Evolutionary conservation across 2,329 filamentous ascomycete genomes (phyloP).

Genomic region (Aspergillus texensis): DNA sequence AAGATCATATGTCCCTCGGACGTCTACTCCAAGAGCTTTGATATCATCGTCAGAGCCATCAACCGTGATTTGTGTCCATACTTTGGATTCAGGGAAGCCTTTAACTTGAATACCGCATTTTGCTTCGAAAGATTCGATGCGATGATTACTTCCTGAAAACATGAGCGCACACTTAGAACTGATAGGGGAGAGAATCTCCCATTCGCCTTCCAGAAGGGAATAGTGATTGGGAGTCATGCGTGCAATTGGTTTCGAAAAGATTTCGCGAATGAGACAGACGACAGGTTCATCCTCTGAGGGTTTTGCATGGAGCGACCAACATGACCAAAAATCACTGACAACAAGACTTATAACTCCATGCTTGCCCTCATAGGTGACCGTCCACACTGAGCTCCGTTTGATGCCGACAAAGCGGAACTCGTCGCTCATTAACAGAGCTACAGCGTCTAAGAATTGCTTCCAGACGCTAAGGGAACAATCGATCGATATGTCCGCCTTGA

Average conservation of each 20-base stretch:
- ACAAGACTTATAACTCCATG: slow-evolving; percentile 29
- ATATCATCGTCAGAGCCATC: slow-evolving; percentile 31
- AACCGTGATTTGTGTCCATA: slow-evolving; percentile 51
- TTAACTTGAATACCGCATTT: slow-evolving; percentile 43
- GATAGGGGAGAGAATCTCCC: slow-evolving; percentile 49
- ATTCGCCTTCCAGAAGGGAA: slow-evolving; percentile 43
- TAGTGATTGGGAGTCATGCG: slow-evolving; percentile 42
- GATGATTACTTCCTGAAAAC: slow-evolving; percentile 38
- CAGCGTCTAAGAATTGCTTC: slow-evolving; percentile 35
- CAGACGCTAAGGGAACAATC: slow-evolving; percentile 28
- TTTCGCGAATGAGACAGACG: slow-evolving; percentile 44
- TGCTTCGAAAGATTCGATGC: slow-evolving; percentile 42
- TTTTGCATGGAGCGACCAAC: slow-evolving; percentile 55
- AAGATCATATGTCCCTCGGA: slow-evolving; percentile 56
- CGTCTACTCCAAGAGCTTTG: slow-evolving; percentile 35
- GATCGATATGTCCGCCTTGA: slow-evolving; percentile 15
- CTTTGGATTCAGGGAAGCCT: slow-evolving; percentile 42
- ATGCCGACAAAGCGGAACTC: slow-evolving; percentile 34
- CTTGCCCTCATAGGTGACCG: slow-evolving; percentile 31
- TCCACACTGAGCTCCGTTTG: slow-evolving; percentile 36
- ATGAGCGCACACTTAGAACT: slow-evolving; percentile 36
- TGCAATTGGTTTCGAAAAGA: slow-evolving; percentile 52
- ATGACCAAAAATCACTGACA: slow-evolving; percentile 27
- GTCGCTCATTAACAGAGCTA: slow-evolving; percentile 29
- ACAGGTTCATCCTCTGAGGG: slow-evolving; percentile 41